Conservation (phyloP, 2,329 filamentous ascomycete genomes). For the Graphilbum ipis-grandicollis region DNA sequence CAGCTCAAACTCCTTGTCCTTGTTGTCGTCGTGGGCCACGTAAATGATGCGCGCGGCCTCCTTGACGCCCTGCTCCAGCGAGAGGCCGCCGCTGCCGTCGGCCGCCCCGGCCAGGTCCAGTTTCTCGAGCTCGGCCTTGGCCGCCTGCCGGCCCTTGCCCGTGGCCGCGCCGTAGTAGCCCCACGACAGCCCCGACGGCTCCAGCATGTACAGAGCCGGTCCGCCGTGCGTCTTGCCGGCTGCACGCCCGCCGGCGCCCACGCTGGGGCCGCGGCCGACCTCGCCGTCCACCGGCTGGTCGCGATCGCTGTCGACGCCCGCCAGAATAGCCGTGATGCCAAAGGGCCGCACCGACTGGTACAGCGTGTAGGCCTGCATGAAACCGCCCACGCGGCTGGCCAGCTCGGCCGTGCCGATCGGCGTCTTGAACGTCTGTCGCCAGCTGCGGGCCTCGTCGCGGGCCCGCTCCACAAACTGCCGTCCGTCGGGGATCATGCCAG, state of each 20-base stretch:
- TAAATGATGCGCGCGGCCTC: conserved; percentile 96
- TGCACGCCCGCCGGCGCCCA: conserved; percentile 71
- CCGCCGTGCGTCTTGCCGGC: conserved; percentile 62
- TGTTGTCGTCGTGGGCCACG: conserved; percentile 94
- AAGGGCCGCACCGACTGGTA: conserved; percentile 95
- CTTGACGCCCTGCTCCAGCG: conserved; percentile 77
- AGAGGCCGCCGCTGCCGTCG: conserved; percentile 32
- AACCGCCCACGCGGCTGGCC: conserved; percentile 83
- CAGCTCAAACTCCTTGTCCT: conserved; percentile 98
- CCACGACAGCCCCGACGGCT: conserved; percentile 95
- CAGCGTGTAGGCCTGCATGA: conserved; percentile 92
- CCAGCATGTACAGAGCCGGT: conserved; percentile 95
- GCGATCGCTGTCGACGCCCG: conserved; percentile 79
- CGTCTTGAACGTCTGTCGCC: conserved; percentile 87
- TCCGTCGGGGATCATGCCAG: conserved; percentile 86
- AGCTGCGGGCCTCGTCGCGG: conserved; percentile 79
- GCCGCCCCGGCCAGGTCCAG: conserved; percentile 60
- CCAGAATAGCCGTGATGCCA: conserved; percentile 87
- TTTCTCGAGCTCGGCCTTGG: conserved; percentile 98
- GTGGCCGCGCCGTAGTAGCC: conserved; percentile 97
- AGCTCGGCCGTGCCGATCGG: conserved; percentile 81
- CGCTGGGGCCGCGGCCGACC: conserved; percentile 63
- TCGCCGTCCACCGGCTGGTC: conserved; percentile 78
- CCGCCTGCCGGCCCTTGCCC: conserved; percentile 88
- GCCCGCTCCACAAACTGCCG: conserved; percentile 89